phyloP scores from a whole-genome alignment of 768 basidiomycete genomes.

The Lactifluus hygrophoroides region DNA sequence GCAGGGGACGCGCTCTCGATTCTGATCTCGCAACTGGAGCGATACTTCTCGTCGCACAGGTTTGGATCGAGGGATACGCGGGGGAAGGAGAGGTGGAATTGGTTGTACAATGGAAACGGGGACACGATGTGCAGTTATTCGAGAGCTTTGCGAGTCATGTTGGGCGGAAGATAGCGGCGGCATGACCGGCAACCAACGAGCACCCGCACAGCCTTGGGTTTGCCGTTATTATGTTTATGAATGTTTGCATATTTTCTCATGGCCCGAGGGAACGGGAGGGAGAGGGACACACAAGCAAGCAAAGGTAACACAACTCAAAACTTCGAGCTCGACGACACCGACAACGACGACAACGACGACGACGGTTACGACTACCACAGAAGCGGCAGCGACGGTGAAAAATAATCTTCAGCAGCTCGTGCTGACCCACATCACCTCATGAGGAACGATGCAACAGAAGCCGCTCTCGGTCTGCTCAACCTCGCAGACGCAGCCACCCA shows the following conservation, averaged over 20 bases:
- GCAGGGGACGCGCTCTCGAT: conserved; percentile 26
- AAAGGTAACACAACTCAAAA: not conserved
- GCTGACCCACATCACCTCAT: conserved; percentile 24
- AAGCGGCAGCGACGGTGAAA: conserved; percentile 3
- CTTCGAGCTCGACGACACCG: not conserved
- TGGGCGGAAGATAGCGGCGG: conserved; percentile 38
- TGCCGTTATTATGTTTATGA: not conserved
- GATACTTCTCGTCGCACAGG: conserved; percentile 20
- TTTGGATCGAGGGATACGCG: no score
- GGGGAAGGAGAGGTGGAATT: conserved; percentile 23
- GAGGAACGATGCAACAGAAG: conserved; percentile 51
- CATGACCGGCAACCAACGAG: no score
- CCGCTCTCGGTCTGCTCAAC: conserved; percentile 48
- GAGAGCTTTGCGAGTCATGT: conserved; percentile 66
- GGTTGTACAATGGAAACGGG: conserved; percentile 55
- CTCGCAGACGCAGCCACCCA: conserved; percentile 34
- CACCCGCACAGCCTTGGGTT: no score
- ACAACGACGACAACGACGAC: conserved; percentile 1
- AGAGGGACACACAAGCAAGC: not conserved
- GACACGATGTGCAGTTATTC: conserved; percentile 46
- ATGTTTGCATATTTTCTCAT: conserved; percentile 9
- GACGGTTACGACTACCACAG: not conserved
- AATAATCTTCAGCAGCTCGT: not conserved
- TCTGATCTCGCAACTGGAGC: not conserved
- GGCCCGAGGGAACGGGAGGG: not conserved